Conservation (phyloP, 2,329 filamentous ascomycete species). For the Trichoderma sp. region DNA sequence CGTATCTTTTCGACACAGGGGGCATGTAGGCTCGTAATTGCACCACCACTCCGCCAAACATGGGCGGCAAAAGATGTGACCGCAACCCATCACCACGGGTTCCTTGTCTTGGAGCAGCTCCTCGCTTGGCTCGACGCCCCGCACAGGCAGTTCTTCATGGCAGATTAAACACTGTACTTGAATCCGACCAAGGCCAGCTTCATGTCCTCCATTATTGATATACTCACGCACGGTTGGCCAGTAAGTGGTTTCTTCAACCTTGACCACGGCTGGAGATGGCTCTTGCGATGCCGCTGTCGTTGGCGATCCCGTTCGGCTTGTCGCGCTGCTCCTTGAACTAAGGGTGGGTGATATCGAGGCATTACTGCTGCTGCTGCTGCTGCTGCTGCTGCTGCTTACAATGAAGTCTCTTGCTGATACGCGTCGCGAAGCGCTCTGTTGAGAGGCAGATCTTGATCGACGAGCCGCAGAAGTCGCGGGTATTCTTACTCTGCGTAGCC, state of each 20-base stretch:
- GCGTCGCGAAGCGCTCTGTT: neutral
- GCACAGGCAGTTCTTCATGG: neutral
- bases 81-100: constrained; percentile 26
- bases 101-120: neutral
- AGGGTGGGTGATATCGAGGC: neutral
- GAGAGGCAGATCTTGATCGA: neutral
- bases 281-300: neutral
- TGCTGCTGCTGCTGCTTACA: neutral
- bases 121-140: neutral
- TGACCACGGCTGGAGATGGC: too few relatives aligned
- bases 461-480: neutral
- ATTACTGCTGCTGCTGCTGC: neutral
- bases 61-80: constrained; percentile 27
- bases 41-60: constrained; percentile 12
- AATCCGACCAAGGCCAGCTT: neutral
- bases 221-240: neutral
- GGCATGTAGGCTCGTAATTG: neutral
- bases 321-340: neutral
- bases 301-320: neutral
- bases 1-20: neutral
- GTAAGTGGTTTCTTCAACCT: neutral
- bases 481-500: neutral
- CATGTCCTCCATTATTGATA: neutral
- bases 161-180: neutral
- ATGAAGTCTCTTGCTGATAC: neutral